Evolutionary conservation across 2,329 filamentous ascomycete species (phyloP).

Genomic region (Verticillium alfalfae): DNA sequence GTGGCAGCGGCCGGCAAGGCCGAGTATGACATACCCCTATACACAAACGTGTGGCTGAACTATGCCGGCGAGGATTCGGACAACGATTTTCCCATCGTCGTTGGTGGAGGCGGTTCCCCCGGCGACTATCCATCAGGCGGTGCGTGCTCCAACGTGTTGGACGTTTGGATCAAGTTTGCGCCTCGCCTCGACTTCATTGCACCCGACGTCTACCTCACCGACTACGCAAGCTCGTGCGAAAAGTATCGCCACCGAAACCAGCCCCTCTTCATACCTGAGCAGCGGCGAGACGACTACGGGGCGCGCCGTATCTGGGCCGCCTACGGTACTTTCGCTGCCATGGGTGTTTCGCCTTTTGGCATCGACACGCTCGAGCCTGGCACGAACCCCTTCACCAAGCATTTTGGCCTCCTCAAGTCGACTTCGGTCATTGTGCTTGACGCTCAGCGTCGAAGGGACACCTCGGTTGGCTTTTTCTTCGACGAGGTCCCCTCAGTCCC

Average conservation of each 20-base stretch:
- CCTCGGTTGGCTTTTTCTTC: slow-evolving; percentile 24
- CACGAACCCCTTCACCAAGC: slow-evolving; percentile 18
- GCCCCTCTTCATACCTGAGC: slow-evolving; percentile 42
- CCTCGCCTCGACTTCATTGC: slow-evolving; percentile 32
- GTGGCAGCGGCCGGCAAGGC: slow-evolving; percentile 19
- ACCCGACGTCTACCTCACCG: slow-evolving; percentile 30
- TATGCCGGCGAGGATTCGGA: slow-evolving; percentile 13
- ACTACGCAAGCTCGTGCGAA: slow-evolving; percentile 30
- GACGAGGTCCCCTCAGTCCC: slow-evolving; percentile 12
- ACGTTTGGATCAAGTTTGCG: slow-evolving; percentile 27
- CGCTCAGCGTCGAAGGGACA: slow-evolving; percentile 25
- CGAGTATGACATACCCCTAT: slow-evolving; percentile 16
- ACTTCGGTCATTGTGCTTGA: slow-evolving; percentile 16
- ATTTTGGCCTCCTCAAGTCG: slow-evolving; percentile 26
- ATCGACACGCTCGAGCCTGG: slow-evolving; percentile 19
- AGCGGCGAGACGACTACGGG: slow-evolving; percentile 35
- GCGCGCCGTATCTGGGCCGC: slow-evolving; percentile 32
- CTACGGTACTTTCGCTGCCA: slow-evolving; percentile 20
- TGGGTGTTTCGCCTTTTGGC: slow-evolving; percentile 27
- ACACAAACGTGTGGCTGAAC: slow-evolving; percentile 21
- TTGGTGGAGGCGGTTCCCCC: slow-evolving; percentile 18
- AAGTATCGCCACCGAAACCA: slow-evolving; percentile 32
- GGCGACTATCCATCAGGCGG: slow-evolving; percentile 24
- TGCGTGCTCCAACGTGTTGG: slow-evolving; percentile 15
- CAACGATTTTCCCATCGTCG: slow-evolving; percentile 15